Conservation (phyloP, 2,329 filamentous ascomycete species). For the Fusarium lateritium region DNA sequence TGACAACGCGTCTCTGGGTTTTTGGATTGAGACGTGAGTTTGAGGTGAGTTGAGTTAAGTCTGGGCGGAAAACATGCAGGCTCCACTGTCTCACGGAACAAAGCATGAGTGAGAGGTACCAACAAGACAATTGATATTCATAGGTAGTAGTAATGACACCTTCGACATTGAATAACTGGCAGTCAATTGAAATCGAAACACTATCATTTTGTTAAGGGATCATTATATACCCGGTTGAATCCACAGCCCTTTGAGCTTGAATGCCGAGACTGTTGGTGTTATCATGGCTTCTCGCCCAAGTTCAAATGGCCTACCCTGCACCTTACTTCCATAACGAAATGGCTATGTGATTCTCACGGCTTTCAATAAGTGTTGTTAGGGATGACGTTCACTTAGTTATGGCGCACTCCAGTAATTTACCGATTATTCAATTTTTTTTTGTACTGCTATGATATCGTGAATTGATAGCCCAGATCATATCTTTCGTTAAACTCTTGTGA, state of each 20-base stretch:
- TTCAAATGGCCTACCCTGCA: neutral
- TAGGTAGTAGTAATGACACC: neutral
- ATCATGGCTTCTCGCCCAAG: no score
- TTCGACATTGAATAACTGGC: no score
- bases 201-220: no score
- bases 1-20: neutral
- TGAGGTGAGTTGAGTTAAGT: constrained; percentile 16
- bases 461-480: neutral
- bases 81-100: constrained; percentile 36
- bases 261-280: no score
- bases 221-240: no score
- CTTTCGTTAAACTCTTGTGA: neutral
- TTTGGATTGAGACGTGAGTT: constrained; percentile 5
- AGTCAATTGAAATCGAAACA: no score
- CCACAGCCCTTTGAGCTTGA: no score
- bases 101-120: neutral
- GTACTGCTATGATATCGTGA: neutral
- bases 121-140: neutral
- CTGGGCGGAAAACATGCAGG: constrained; percentile 29
- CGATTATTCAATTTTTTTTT: constrained; percentile 7
- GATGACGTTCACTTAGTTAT: neutral
- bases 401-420: neutral
- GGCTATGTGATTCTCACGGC: neutral
- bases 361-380: neutral
- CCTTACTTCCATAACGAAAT: neutral